These are phyloP conservation scores for Fusarium sp. DNA, from an alignment of 2,329 filamentous ascomycete species.

Conservation along the genomic window DNA sequence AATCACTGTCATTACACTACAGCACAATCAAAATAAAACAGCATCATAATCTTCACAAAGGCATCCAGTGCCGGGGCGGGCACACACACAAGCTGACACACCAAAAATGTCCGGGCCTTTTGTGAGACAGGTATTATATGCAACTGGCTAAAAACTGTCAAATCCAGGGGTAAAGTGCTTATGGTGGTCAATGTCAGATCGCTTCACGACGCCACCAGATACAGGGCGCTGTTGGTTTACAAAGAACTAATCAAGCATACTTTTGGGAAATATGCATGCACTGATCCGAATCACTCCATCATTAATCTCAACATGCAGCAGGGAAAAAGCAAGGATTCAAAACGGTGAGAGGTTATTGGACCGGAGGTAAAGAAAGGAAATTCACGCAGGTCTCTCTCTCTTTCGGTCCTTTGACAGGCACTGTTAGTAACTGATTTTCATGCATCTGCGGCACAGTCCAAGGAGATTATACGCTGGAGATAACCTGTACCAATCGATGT, in stretches of 20 bases:
- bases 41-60: not conserved
- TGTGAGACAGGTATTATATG: constrained; percentile 9
- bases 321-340: not conserved
- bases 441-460: constrained; percentile 1
- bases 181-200: not conserved
- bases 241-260: not conserved
- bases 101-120: not conserved
- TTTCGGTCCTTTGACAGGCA: not conserved
- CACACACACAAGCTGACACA: not conserved
- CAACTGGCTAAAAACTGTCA: constrained; percentile 9
- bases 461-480: not conserved
- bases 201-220: not conserved
- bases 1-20: not conserved
- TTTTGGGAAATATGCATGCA: not conserved
- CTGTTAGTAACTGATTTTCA: not conserved
- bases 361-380: not conserved
- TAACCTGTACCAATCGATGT: not conserved
- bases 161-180: constrained; percentile 14
- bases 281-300: not conserved
- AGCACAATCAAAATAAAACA: not conserved
- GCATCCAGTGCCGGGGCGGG: not conserved
- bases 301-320: not conserved
- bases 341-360: not conserved
- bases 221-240: not conserved
- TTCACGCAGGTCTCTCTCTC: not conserved